Percentiles rank a stretch among this genome's conserved stretches.
phyloP scores from a whole-genome alignment of 495 filamentous ascomycete species.

The Aspergillus saccharolyticus region DNA sequence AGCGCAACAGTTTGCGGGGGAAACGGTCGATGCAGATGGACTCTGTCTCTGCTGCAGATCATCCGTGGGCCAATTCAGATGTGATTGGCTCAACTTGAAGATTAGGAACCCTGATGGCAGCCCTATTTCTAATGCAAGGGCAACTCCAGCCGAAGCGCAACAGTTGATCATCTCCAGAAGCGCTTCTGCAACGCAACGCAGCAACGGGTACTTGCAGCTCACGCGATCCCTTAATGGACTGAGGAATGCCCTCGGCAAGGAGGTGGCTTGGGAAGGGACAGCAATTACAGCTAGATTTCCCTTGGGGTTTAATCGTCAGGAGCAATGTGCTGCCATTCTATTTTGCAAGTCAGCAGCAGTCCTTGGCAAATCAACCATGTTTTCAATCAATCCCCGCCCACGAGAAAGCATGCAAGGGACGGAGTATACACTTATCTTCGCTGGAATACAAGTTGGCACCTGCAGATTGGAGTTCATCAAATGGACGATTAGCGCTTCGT shows the following conservation, averaged over 20 bases:
- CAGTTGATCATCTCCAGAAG: neutral
- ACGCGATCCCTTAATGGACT: neutral
- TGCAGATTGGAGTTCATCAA: neutral
- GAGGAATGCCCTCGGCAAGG: neutral
- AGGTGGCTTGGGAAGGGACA: neutral
- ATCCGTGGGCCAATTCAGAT: neutral
- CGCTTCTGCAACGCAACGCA: too few species aligned
- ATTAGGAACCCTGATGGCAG: neutral
- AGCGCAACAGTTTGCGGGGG: neutral
- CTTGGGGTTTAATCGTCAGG: too few species aligned
- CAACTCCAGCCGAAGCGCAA: neutral
- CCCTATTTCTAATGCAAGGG: neutral
- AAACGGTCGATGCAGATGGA: neutral
- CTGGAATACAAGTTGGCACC: neutral
- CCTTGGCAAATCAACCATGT: neutral
- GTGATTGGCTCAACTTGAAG: neutral
- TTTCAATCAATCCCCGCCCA: neutral
- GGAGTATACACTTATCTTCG: neutral
- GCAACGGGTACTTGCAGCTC: neutral
- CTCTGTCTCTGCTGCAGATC: neutral
- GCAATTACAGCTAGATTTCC: too few species aligned
- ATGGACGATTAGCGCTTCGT: neutral
- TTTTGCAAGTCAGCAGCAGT: too few species aligned
- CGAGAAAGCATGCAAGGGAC: neutral
- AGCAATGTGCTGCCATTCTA: too few species aligned